phyloP scores from a whole-genome alignment of 306 rosid genomes.

The Dryas alaskensis region DNA sequence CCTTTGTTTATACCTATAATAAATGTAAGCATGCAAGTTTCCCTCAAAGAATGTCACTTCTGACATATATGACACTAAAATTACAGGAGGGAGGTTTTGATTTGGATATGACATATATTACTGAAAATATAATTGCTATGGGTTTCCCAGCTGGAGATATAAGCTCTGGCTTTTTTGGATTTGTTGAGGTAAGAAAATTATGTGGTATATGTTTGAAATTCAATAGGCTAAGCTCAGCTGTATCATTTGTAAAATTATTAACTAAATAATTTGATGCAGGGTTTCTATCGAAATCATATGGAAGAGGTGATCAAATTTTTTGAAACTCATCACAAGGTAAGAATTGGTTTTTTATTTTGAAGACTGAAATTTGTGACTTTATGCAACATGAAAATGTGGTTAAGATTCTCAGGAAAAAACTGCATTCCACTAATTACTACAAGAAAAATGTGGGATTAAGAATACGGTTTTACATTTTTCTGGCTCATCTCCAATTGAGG shows the following conservation, averaged over 20 bases:
- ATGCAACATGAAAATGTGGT: slow-evolving; percentile 1
- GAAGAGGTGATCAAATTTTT: slow-evolving; percentile 86
- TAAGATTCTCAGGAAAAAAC: neutral
- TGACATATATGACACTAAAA: slow-evolving; percentile 11
- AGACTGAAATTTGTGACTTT: slow-evolving; percentile 13
- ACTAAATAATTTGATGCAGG: slow-evolving; percentile 56
- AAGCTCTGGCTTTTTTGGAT: slow-evolving; percentile 88
- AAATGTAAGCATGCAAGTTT: neutral
- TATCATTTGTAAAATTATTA: slow-evolving; percentile 22
- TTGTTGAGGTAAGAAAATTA: slow-evolving; percentile 62
- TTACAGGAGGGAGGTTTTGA: slow-evolving; percentile 86
- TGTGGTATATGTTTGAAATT: slow-evolving; percentile 25
- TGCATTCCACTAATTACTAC: neutral
- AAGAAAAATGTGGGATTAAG: neutral
- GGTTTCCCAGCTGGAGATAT: slow-evolving; percentile 94
- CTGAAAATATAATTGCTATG: slow-evolving; percentile 89
- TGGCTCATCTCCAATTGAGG: neutral
- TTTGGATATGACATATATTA: slow-evolving; percentile 85
- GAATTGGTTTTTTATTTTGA: slow-evolving; percentile 1
- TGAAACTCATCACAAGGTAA: slow-evolving; percentile 85
- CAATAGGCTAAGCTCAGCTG: slow-evolving; percentile 19
- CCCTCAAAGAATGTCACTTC: neutral
- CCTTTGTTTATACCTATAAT: neutral
- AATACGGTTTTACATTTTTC: slow-evolving; percentile 1
- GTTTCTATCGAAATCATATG: slow-evolving; percentile 94